Percentiles rank a stretch among this genome's conserved stretches.
phyloP scores from a whole-genome alignment of 2,329 filamentous ascomycete genomes.

The Atkinsonella hypoxylon region DNA sequence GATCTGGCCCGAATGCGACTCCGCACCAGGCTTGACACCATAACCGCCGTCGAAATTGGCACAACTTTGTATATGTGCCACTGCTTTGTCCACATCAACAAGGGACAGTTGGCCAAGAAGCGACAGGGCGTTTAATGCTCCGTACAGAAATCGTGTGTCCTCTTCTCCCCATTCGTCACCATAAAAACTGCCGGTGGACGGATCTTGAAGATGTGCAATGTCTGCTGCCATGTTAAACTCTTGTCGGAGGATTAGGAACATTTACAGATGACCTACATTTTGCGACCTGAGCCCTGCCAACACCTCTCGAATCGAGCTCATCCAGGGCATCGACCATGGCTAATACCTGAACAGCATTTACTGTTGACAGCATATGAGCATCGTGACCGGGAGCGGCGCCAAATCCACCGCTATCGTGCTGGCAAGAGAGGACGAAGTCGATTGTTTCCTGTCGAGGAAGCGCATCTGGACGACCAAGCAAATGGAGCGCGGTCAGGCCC shows the following conservation, averaged over 20 bases:
- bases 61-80: constrained; percentile 68
- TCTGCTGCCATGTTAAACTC: constrained; percentile 30
- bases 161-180: constrained; percentile 96
- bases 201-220: constrained; percentile 73
- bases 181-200: constrained; percentile 71
- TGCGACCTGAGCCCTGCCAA: constrained; percentile 56
- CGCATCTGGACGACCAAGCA: constrained; percentile 69
- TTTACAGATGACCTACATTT: constrained; percentile 51
- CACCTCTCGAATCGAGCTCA: constrained; percentile 61
- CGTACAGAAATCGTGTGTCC: constrained; percentile 90
- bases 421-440: constrained; percentile 89
- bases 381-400: constrained; percentile 91
- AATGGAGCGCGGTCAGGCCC: constrained; percentile 80
- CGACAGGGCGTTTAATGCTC: constrained; percentile 79
- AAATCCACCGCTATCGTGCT: constrained; percentile 81
- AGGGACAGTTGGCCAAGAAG: constrained; percentile 62
- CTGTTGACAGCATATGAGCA: constrained; percentile 90
- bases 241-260: constrained; percentile 6
- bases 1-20: constrained; percentile 91
- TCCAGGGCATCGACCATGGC: constrained; percentile 75
- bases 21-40: constrained; percentile 77
- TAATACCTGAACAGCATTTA: constrained; percentile 88
- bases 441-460: constrained; percentile 72
- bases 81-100: constrained; percentile 69
- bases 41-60: constrained; percentile 93